Base-by-base conservation (phyloP, 2,329 filamentous ascomycete species). In the Bipolaris sorokiniana region DNA sequence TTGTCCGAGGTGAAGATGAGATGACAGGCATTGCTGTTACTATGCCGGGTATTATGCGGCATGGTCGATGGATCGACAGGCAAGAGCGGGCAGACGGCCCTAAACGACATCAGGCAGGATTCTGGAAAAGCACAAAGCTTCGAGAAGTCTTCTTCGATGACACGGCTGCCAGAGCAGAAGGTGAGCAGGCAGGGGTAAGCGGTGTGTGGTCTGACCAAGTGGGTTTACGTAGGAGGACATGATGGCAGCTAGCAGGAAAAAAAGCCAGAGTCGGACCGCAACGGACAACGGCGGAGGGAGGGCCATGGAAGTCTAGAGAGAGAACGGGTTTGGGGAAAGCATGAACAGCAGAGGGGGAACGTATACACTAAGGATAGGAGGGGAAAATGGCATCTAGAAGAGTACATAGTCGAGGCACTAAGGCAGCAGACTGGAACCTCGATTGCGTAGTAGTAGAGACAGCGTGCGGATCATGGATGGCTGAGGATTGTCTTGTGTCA, bases 121-220 rank as follows among this genome's bases (percentile, higher is more conserved):
- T 75, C 73, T 71, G 65, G 73, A 76, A 74, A 63, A 38, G 51
- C 56, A 51, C 46, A 62, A 56, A 52, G 45, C 46, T 69, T 69
- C 67, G 62, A 54, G 65, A 68, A 67, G 55, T 59, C 51, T 56
- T 52, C 18, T 53, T 44, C 31, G 46, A 59, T 36, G 42, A 61
- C 64, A 70, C 64, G 66, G 63, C 54, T 33, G 36, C 20, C 11
- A 22, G 36, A 22, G 7, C 26, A 16, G 34, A 16, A 44, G 31
- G 33, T 38, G 36, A 41, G 7, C 41, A 45, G 9, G 47, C 47
- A 41, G 23, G 40, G 52, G 52, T 28, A 44, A 33, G 28, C 10
- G 41, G 33, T 16, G 41, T 20, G 50, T 49, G 46, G 48, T 23
- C 31, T 56, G 47, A 51, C 31, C 61, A 67, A 56, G 64, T 40